Percentiles rank a stretch among this genome's conserved stretches.
Evolutionary conservation across 2,329 filamentous ascomycete species (phyloP).

Genomic region (Aspergillus carbonarius): DNA sequence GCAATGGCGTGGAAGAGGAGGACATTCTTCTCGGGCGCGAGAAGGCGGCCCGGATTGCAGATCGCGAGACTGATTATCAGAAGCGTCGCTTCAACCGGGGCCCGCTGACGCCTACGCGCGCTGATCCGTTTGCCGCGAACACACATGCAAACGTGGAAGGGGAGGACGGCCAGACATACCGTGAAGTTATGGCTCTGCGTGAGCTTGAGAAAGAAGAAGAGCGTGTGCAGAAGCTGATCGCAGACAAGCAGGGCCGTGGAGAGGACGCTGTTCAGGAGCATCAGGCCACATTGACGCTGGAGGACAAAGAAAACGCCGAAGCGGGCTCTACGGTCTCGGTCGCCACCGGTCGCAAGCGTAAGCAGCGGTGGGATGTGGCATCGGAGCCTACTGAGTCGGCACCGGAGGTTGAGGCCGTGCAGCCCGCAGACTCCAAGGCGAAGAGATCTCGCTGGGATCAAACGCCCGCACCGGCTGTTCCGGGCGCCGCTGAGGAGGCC

Average conservation of each 20-base stretch:
- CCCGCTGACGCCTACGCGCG: slow-evolving; percentile 75
- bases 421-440: slow-evolving; percentile 57
- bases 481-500: slow-evolving; percentile 52
- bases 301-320: slow-evolving; percentile 71
- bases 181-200: slow-evolving; percentile 84
- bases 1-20: slow-evolving; percentile 83
- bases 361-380: slow-evolving; percentile 93
- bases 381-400: slow-evolving; percentile 54
- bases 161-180: slow-evolving; percentile 73
- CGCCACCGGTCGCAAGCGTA: slow-evolving; percentile 71
- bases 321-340: slow-evolving; percentile 65
- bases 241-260: slow-evolving; percentile 66
- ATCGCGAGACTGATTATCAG: slow-evolving; percentile 96
- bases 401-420: slow-evolving; percentile 48
- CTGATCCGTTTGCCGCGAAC: slow-evolving; percentile 80
- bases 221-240: slow-evolving; percentile 75
- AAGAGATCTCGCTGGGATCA: slow-evolving; percentile 90
- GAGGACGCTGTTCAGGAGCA: slow-evolving; percentile 64
- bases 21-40: slow-evolving; percentile 84
- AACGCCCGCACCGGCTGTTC: slow-evolving; percentile 60
- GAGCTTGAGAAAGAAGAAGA: slow-evolving; percentile 94
- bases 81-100: slow-evolving; percentile 88
- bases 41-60: slow-evolving; percentile 84
- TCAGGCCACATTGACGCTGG: slow-evolving; percentile 70
- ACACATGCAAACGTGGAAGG: slow-evolving; percentile 64